Evolutionary conservation across 345 rosid genomes (phyloP).

Genomic region (Citrus sinensis): DNA sequence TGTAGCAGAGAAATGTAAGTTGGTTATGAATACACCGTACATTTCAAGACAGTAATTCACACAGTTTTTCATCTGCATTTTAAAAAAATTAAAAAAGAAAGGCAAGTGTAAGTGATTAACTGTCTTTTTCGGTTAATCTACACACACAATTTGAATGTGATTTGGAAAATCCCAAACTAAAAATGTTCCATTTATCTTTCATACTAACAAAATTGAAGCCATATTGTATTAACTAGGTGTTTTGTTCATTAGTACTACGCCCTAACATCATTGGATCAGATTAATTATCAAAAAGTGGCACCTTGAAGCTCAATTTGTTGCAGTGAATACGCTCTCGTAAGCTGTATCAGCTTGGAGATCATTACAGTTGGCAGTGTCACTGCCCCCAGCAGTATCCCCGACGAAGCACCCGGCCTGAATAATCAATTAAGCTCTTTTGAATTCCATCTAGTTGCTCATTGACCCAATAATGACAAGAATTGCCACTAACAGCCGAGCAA

Average conservation of each 20-base stretch:
- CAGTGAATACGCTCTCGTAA: slow-evolving; percentile 54
- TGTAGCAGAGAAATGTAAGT: not conserved
- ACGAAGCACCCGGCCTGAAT: slow-evolving; percentile 74
- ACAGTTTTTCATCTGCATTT: not conserved
- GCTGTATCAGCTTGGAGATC: slow-evolving; percentile 72
- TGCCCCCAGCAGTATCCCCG: slow-evolving; percentile 85
- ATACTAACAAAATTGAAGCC: not conserved
- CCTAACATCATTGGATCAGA: not conserved
- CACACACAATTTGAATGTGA: not conserved
- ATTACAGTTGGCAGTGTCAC: slow-evolving; percentile 76
- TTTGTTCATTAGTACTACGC: not conserved
- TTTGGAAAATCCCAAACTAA: not conserved
- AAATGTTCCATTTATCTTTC: not conserved
- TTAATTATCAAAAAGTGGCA: slow-evolving; percentile 11
- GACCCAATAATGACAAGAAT: not conserved
- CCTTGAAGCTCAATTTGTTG: slow-evolving; percentile 56
- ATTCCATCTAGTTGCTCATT: not conserved
- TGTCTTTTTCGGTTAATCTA: not conserved
- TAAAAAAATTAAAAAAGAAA: not conserved
- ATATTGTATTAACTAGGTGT: not conserved
- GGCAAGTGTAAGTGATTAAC: not conserved
- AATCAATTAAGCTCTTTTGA: not conserved
- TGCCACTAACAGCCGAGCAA: not conserved
- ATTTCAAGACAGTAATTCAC: not conserved
- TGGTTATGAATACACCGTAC: not conserved